Evolutionary conservation across 768 basidiomycete genomes (phyloP).

Genomic region (Xanthoconium purpureum): DNA sequence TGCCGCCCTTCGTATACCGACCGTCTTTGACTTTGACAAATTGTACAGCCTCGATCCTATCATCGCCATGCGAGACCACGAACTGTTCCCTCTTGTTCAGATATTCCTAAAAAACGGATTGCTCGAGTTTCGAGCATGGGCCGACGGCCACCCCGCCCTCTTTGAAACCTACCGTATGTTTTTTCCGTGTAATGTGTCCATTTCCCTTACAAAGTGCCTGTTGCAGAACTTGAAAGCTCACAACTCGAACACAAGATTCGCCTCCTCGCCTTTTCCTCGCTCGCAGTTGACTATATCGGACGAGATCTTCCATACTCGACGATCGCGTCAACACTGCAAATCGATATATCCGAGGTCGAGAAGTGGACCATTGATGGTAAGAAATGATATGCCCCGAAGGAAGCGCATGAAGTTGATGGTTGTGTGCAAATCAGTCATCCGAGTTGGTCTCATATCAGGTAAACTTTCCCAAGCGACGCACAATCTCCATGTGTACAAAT

Average conservation of each 20-base stretch:
- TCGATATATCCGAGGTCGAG: conserved; percentile 67
- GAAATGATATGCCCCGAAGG: conserved; percentile 5
- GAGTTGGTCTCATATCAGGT: conserved; percentile 72
- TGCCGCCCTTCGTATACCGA: conserved; percentile 60
- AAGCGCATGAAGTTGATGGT: background rate
- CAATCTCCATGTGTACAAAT: conserved; percentile 67
- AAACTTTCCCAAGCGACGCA: conserved; percentile 82
- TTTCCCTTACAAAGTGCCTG: background rate
- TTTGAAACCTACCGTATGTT: conserved; percentile 58
- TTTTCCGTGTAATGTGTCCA: background rate
- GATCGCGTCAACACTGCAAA: conserved; percentile 65
- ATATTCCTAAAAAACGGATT: conserved; percentile 69
- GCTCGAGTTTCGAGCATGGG: conserved; percentile 62
- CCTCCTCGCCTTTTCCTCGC: conserved; percentile 68
- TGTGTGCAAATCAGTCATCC: conserved; percentile 55
- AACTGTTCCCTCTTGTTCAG: conserved; percentile 70
- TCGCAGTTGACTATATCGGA: conserved; percentile 76
- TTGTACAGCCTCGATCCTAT: conserved; percentile 76
- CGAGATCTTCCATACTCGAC: conserved; percentile 67
- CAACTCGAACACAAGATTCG: conserved; percentile 78
- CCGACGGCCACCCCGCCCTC: conserved; percentile 42
- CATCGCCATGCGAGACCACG: conserved; percentile 60
- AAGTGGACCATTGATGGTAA: conserved; percentile 86
- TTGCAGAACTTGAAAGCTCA: conserved; percentile 50
- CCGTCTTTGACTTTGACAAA: conserved; percentile 76